A percentile compares a stretch with the other conserved stretches of the same genome.
phyloP scores from a whole-genome alignment of 2,329 filamentous ascomycete genomes.

The Cyphellophora attinorum region DNA sequence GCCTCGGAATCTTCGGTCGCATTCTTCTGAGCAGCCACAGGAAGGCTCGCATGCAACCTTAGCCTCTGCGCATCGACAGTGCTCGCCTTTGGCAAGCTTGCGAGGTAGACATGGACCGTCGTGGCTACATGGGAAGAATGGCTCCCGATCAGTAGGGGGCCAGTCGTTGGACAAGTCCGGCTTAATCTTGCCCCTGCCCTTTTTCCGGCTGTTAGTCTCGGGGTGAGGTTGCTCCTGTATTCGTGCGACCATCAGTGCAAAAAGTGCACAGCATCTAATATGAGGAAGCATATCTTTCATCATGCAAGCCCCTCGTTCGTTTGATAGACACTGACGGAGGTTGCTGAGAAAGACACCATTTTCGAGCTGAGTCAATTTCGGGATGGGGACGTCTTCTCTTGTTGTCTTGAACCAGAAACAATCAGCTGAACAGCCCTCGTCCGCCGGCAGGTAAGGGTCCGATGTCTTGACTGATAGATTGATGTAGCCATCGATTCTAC shows the following conservation, averaged over 20 bases:
- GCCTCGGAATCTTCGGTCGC: slow-evolving; percentile 18
- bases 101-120: slow-evolving; percentile 14
- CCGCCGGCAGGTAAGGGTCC: slow-evolving; percentile 6
- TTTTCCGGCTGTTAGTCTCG: not conserved
- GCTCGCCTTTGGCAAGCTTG: slow-evolving; percentile 10
- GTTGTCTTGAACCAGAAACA: slow-evolving; percentile 15
- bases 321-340: slow-evolving; percentile 13
- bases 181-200: not conserved
- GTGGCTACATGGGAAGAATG: slow-evolving; percentile 19
- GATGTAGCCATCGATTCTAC: slow-evolving; percentile 3
- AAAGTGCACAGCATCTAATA: slow-evolving; percentile 12
- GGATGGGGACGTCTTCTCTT: slow-evolving; percentile 8
- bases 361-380: slow-evolving; percentile 7
- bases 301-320: slow-evolving; percentile 15
- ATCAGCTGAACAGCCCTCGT: slow-evolving; percentile 8
- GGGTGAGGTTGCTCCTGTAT: not conserved
- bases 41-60: slow-evolving; percentile 19
- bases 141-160: slow-evolving; percentile 7
- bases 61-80: slow-evolving; percentile 15
- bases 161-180: slow-evolving; percentile 9
- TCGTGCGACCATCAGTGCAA: slow-evolving; percentile 11
- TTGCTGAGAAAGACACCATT: slow-evolving; percentile 7
- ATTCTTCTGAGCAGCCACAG: slow-evolving; percentile 16
- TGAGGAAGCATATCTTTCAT: slow-evolving; percentile 12
- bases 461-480: not conserved